These are phyloP conservation scores for Xerocomus nothofagi DNA, from an alignment of 1,284 basidiomycete genomes.

Conservation along the genomic window DNA sequence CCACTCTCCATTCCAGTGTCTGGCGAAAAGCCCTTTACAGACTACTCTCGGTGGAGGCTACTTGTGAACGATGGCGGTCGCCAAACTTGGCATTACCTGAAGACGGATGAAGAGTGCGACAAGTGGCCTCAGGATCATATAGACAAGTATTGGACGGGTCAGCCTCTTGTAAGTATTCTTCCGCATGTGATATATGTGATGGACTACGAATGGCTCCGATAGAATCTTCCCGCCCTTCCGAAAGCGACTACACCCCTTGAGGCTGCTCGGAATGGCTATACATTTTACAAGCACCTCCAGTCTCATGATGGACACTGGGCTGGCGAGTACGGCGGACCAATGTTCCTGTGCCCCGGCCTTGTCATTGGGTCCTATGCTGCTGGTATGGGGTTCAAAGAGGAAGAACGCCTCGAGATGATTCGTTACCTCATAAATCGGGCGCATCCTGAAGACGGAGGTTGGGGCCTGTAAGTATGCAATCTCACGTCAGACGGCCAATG, in stretches of 20 bases:
- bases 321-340: conserved; percentile 89
- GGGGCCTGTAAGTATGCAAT: conserved; percentile 79
- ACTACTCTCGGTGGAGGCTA: conserved; percentile 84
- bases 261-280: conserved; percentile 84
- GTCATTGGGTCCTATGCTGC: conserved; percentile 93
- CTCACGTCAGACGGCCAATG: background rate
- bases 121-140: conserved; percentile 74
- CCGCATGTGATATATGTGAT: conserved; percentile 16
- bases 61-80: conserved; percentile 79
- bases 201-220: conserved; percentile 2
- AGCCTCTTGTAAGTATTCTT: conserved; percentile 62
- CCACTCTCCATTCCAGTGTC: conserved; percentile 52
- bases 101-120: conserved; percentile 60
- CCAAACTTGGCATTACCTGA: conserved; percentile 89
- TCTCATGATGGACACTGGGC: conserved; percentile 93
- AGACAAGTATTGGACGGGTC: conserved; percentile 87
- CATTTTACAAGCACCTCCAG: conserved; percentile 90
- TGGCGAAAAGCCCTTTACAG: conserved; percentile 61
- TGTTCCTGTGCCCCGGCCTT: conserved; percentile 91
- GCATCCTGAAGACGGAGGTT: conserved; percentile 80
- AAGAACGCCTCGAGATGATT: conserved; percentile 88
- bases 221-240: conserved; percentile 67
- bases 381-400: conserved; percentile 73
- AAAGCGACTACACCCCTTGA: conserved; percentile 65
- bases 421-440: conserved; percentile 85